Evolutionary conservation across 2,329 filamentous ascomycete species (phyloP).

Genomic region (Cytospora piceicola): DNA sequence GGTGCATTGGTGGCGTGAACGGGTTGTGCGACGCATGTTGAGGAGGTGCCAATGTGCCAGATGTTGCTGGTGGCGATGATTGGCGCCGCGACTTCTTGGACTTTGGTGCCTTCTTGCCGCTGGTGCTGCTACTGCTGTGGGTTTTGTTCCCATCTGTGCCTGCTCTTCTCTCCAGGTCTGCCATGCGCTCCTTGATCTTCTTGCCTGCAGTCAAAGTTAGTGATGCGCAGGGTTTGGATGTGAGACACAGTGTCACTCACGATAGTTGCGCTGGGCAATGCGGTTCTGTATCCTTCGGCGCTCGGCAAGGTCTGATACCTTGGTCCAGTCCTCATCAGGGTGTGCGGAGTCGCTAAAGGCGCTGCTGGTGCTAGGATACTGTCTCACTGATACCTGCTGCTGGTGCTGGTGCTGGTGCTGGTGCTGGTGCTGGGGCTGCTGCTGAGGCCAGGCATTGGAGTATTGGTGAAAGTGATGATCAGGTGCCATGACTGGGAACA

Average conservation of each 20-base stretch:
- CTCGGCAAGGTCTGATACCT: slow-evolving; percentile 96
- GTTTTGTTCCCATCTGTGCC: slow-evolving; percentile 49
- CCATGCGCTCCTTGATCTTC: slow-evolving; percentile 88
- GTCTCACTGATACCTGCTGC: slow-evolving; percentile 29
- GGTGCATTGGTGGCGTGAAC: slow-evolving; percentile 64
- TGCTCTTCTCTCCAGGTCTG: slow-evolving; percentile 81
- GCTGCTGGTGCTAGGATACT: slow-evolving; percentile 70
- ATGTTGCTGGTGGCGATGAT: slow-evolving; percentile 34
- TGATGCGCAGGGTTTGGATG: slow-evolving; percentile 22
- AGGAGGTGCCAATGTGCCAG: slow-evolving; percentile 40
- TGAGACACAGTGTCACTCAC: slow-evolving; percentile 52
- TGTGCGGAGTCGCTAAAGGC: slow-evolving; percentile 94
- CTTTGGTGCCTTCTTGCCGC: slow-evolving; percentile 52
- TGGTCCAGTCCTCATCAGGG: slow-evolving; percentile 98
- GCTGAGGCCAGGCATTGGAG: slow-evolving; percentile 27
- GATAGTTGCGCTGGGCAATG: slow-evolving; percentile 97
- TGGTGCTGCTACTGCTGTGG: slow-evolving; percentile 43
- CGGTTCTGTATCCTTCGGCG: slow-evolving; percentile 94
- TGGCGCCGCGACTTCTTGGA: slow-evolving; percentile 37
- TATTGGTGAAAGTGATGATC: slow-evolving; percentile 30
- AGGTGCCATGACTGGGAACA: slow-evolving; percentile 29
- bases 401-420: slow-evolving; percentile 60
- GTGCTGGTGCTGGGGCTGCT: slow-evolving; percentile 51
- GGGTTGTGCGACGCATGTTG: slow-evolving; percentile 51
- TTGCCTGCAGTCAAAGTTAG: slow-evolving; percentile 62